Conservation (phyloP, 2,329 filamentous ascomycete species). For the Cercospora sesami region DNA sequence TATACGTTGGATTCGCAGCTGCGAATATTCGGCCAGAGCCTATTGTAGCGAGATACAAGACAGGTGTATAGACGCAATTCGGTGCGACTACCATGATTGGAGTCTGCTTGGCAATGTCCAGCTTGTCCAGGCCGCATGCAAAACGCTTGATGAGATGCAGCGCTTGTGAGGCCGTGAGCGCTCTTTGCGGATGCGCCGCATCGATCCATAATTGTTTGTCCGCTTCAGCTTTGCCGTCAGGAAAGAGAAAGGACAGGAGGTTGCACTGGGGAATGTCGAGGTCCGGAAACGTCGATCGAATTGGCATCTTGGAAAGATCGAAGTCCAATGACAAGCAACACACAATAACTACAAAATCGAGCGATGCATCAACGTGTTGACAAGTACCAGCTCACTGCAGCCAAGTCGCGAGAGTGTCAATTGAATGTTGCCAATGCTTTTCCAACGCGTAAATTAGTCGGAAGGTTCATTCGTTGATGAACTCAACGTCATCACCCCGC, state of each 20-base stretch:
- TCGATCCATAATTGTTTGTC: slow-evolving; percentile 18
- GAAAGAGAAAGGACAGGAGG: slow-evolving; percentile 16
- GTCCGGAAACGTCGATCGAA: slow-evolving; percentile 8
- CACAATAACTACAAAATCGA: neutral
- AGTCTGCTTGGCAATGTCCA: slow-evolving; percentile 54
- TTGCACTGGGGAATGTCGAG: slow-evolving; percentile 15
- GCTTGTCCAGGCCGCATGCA: slow-evolving; percentile 56
- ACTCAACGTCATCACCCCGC: neutral
- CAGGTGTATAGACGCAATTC: slow-evolving; percentile 12
- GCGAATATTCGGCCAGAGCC: slow-evolving; percentile 68
- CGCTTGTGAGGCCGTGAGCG: slow-evolving; percentile 7
- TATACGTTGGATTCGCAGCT: slow-evolving; percentile 70
- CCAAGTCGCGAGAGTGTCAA: neutral
- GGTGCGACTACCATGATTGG: slow-evolving; percentile 66
- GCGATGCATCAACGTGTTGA: neutral
- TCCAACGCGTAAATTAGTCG: neutral
- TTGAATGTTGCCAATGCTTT: neutral
- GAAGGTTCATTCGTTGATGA: neutral
- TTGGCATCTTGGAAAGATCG: slow-evolving; percentile 3
- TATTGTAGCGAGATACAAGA: slow-evolving; percentile 69
- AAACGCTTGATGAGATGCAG: slow-evolving; percentile 61
- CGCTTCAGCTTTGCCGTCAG: slow-evolving; percentile 2
- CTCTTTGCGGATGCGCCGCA: slow-evolving; percentile 3
- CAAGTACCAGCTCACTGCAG: neutral
- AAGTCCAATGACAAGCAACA: neutral